A percentile compares a stretch with the other conserved stretches of the same genome.
Conservation (phyloP, 148 eudicot species). For the Pharnaceum exiguum region DNA sequence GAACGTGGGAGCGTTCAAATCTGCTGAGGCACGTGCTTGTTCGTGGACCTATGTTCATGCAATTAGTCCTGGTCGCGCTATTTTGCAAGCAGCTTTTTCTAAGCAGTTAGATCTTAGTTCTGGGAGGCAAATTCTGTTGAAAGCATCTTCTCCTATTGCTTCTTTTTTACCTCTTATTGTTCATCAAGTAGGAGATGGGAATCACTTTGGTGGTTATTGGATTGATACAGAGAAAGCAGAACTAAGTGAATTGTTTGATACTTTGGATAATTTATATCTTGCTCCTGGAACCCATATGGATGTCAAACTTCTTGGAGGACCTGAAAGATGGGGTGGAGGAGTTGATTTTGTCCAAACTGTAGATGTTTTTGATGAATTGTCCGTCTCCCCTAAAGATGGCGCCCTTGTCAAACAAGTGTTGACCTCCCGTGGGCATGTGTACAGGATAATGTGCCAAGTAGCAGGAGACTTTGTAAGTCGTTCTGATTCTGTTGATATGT, state of each 20-base stretch:
- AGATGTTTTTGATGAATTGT: constrained; percentile 38
- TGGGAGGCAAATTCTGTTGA: constrained; percentile 42
- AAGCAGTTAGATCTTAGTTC: constrained; percentile 41
- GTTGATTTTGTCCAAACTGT: constrained; percentile 57
- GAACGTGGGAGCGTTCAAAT: constrained; percentile 9
- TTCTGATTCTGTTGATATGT: not conserved
- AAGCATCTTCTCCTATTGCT: constrained; percentile 56
- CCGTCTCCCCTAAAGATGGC: constrained; percentile 26
- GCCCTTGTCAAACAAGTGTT: constrained; percentile 36
- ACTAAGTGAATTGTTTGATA: constrained; percentile 29
- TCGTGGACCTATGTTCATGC: constrained; percentile 54
- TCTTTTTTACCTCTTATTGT: constrained; percentile 59
- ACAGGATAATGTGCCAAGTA: constrained; percentile 54
- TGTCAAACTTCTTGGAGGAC: constrained; percentile 76
- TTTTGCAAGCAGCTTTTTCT: constrained; percentile 55
- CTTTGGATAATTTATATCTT: constrained; percentile 51
- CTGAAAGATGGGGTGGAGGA: constrained; percentile 67
- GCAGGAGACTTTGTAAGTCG: constrained; percentile 60
- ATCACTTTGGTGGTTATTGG: constrained; percentile 89
- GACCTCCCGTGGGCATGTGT: constrained; percentile 26
- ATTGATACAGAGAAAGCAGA: constrained; percentile 47
- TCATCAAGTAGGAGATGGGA: constrained; percentile 78
- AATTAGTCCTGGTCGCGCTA: constrained; percentile 46
- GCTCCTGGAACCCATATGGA: constrained; percentile 65
- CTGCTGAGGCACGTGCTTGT: constrained; percentile 52